A percentile compares a stretch with the other conserved stretches of the same genome.
phyloP scores from a whole-genome alignment of 164 flowering plant species.

The Brasenia schreberi region DNA sequence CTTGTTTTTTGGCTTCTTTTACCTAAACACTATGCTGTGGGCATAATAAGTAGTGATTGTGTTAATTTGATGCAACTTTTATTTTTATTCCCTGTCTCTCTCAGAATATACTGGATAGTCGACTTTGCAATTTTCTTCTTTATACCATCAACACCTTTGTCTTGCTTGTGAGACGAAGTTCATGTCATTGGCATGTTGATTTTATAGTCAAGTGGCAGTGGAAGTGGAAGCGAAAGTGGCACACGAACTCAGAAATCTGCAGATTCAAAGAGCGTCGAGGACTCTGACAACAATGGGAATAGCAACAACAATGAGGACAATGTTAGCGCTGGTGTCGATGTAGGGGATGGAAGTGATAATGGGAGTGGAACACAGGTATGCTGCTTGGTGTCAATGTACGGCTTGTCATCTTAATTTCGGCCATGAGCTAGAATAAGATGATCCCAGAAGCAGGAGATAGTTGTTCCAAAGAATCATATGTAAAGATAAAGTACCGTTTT shows the following conservation, averaged over 20 bases:
- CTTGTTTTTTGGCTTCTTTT: neutral
- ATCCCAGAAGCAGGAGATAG: too few relatives aligned
- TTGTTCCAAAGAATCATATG: too few relatives aligned
- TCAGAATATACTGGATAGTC: neutral
- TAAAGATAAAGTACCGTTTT: too few relatives aligned
- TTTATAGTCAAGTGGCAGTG: conserved; percentile 62
- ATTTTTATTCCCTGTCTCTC: neutral
- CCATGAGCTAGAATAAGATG: neutral
- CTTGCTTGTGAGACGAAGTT: neutral
- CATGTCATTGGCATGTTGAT: neutral
- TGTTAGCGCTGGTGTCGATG: conserved; percentile 26
- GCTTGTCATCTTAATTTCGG: neutral
- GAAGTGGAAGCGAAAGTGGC: conserved; percentile 68
- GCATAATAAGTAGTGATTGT: neutral
- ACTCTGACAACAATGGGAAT: conserved; percentile 30
- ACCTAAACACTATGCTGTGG: neutral
- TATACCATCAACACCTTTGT: neutral
- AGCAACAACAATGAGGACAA: conserved; percentile 39
- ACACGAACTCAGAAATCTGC: conserved; percentile 23
- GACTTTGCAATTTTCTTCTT: neutral
- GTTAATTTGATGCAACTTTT: too few relatives aligned
- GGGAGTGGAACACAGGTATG: conserved; percentile 59
- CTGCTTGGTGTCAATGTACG: neutral
- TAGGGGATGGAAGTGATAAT: conserved; percentile 46
- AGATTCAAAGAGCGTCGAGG: conserved; percentile 25